phyloP scores from a whole-genome alignment of 2,329 filamentous ascomycete genomes.

The Zymoseptoria ardabiliae region DNA sequence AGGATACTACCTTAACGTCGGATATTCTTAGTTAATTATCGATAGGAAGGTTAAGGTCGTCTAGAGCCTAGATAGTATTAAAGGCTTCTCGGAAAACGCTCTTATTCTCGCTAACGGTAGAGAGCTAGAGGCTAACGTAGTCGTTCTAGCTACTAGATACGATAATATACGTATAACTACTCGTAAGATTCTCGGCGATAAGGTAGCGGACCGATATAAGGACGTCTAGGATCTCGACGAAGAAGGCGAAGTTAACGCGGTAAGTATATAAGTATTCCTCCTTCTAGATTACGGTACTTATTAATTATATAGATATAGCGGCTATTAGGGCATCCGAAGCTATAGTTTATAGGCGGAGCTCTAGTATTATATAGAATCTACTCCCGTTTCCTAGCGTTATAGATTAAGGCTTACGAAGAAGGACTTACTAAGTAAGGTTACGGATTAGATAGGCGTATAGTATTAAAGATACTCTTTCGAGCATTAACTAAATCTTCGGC shows the following conservation, averaged over 20 bases:
- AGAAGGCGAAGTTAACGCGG: slow-evolving; percentile 31
- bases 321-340: slow-evolving; percentile 32
- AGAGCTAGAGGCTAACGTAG: slow-evolving; percentile 53
- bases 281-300: background rate
- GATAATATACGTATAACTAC: slow-evolving; percentile 61
- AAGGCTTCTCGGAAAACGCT: slow-evolving; percentile 42
- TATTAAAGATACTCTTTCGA: background rate
- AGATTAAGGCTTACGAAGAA: slow-evolving; percentile 38
- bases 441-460: background rate
- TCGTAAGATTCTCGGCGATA: slow-evolving; percentile 54
- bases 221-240: slow-evolving; percentile 41
- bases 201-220: slow-evolving; percentile 50
- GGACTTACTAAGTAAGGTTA: slow-evolving; percentile 11
- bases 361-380: slow-evolving; percentile 32
- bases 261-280: slow-evolving; percentile 1
- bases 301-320: slow-evolving; percentile 30
- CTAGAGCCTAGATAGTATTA: slow-evolving; percentile 42
- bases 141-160: slow-evolving; percentile 51
- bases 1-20: slow-evolving; percentile 65
- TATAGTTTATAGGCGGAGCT: slow-evolving; percentile 37
- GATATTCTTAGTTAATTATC: slow-evolving; percentile 53
- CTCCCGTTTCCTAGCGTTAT: slow-evolving; percentile 33
- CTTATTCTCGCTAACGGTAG: slow-evolving; percentile 44
- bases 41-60: slow-evolving; percentile 59
- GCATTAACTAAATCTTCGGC: too few species aligned